Conservation (phyloP, 2,329 filamentous ascomycete species). For the Aspergillus pseudoterreus region DNA sequence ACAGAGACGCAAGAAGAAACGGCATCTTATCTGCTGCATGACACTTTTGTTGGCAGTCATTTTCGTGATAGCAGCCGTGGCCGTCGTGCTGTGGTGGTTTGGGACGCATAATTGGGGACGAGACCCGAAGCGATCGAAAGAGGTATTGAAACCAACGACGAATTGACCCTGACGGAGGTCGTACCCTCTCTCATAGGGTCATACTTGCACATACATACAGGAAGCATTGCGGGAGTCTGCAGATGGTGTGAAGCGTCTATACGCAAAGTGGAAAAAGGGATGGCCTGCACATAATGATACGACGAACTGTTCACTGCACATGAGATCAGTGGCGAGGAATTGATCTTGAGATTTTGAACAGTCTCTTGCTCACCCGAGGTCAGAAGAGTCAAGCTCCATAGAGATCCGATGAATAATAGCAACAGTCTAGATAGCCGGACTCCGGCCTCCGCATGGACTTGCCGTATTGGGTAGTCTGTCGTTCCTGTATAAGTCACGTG, state of each 20-base stretch:
- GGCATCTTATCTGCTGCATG: slow-evolving; percentile 44
- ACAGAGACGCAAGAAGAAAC: slow-evolving; percentile 48
- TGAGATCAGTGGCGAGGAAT: neutral
- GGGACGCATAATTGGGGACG: slow-evolving; percentile 32
- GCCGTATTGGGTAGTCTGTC: slow-evolving; percentile 11
- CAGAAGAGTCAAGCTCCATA: too few relatives aligned
- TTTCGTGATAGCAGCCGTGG: slow-evolving; percentile 41
- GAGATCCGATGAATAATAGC: too few relatives aligned
- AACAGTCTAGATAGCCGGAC: neutral
- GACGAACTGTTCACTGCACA: neutral
- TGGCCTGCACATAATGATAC: neutral
- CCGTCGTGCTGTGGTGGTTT: slow-evolving; percentile 45
- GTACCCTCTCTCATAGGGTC: neutral
- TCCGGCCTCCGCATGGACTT: slow-evolving; percentile 17
- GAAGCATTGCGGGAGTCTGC: too few relatives aligned
- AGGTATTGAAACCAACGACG: neutral
- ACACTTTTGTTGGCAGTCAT: slow-evolving; percentile 27
- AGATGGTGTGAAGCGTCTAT: too few relatives aligned
- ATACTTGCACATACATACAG: neutral
- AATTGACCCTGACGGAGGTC: too few relatives aligned
- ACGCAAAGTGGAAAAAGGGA: neutral
- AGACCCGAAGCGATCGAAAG: neutral
- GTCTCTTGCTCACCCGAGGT: too few relatives aligned
- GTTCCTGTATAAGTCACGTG: neutral
- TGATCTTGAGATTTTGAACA: neutral